These are phyloP conservation scores for Funneliformis caledonium DNA, from an alignment of 371 early-diverging fungal species.

Conservation along the genomic window DNA sequence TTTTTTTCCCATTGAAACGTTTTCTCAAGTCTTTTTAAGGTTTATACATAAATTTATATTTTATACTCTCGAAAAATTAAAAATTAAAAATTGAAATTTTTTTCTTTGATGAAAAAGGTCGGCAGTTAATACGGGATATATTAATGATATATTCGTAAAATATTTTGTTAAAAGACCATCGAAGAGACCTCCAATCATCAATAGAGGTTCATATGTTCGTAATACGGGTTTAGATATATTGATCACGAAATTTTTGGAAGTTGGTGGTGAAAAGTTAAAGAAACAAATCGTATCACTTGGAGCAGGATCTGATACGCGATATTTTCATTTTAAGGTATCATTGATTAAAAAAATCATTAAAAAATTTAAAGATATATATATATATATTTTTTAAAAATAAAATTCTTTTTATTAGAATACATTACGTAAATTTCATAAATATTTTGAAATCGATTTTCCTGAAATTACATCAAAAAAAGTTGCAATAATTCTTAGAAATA, in stretches of 20 bases:
- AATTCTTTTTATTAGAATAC: not conserved
- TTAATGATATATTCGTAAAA: constrained; percentile 78
- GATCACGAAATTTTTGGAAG: constrained; percentile 63
- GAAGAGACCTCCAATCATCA: constrained; percentile 88
- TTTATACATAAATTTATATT: too few relatives aligned
- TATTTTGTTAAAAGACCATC: constrained; percentile 72
- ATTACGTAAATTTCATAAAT: constrained; percentile 47
- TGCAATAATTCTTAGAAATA: constrained; percentile 63
- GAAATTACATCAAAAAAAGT: constrained; percentile 85
- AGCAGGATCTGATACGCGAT: constrained; percentile 94
- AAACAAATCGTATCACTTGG: constrained; percentile 89
- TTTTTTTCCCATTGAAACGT: too few relatives aligned
- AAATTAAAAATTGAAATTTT: not conserved
- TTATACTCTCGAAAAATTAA: not conserved
- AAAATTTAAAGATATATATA: not conserved
- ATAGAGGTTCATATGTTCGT: constrained; percentile 78
- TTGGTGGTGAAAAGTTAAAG: constrained; percentile 41
- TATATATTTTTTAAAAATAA: not conserved
- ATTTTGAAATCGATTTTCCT: constrained; percentile 93
- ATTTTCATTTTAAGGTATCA: constrained; percentile 74
- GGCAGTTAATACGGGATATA: constrained; percentile 79
- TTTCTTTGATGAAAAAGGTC: constrained; percentile 61
- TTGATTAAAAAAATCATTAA: not conserved
- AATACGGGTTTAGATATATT: constrained; percentile 67
- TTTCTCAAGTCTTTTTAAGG: too few relatives aligned